Conservation (phyloP, 805 yeast genomes). For the Candida adriatica region DNA sequence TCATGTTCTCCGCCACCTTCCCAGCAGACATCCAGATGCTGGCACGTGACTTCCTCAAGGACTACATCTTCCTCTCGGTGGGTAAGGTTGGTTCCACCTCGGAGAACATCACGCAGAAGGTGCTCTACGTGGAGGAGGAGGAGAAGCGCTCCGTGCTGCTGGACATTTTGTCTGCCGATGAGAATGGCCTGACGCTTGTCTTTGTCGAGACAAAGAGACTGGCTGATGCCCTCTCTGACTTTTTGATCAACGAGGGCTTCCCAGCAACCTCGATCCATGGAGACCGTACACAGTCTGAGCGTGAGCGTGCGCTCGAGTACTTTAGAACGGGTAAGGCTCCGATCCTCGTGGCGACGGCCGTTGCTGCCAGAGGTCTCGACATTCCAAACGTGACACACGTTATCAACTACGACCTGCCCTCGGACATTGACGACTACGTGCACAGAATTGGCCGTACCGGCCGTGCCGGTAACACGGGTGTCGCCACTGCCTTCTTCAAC, state of each 20-base stretch:
- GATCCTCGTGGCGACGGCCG: slow-evolving; percentile 97
- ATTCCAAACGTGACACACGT: slow-evolving; percentile 98
- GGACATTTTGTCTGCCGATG: slow-evolving; percentile 78
- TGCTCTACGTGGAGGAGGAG: slow-evolving; percentile 84
- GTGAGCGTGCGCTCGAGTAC: slow-evolving; percentile 94
- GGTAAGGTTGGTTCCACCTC: slow-evolving; percentile 99
- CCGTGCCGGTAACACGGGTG: slow-evolving; percentile 99
- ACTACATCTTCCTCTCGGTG: slow-evolving; percentile 91
- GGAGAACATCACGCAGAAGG: slow-evolving; percentile 94
- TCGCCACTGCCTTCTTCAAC: slow-evolving; percentile 97
- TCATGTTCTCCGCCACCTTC: slow-evolving; percentile 99
- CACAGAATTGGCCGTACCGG: slow-evolving; percentile 99
- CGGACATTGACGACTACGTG: slow-evolving; percentile 96
- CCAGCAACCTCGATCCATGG: slow-evolving; percentile 99
- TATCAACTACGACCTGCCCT: slow-evolving; percentile 93
- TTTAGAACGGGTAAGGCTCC: slow-evolving; percentile 92
- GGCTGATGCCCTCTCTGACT: slow-evolving; percentile 95
- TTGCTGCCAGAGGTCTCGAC: slow-evolving; percentile 99
- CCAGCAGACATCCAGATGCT: slow-evolving; percentile 95
- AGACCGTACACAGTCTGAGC: slow-evolving; percentile 95
- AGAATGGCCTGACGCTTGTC: slow-evolving; percentile 81
- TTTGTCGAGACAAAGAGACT: slow-evolving; percentile 98
- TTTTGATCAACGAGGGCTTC: slow-evolving; percentile 79
- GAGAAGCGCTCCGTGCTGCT: slow-evolving; percentile 88
- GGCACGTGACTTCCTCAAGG: slow-evolving; percentile 95